These are phyloP conservation scores for Metschnikowia sp. DNA, from an alignment of 805 yeast species.

Conservation along the genomic window DNA sequence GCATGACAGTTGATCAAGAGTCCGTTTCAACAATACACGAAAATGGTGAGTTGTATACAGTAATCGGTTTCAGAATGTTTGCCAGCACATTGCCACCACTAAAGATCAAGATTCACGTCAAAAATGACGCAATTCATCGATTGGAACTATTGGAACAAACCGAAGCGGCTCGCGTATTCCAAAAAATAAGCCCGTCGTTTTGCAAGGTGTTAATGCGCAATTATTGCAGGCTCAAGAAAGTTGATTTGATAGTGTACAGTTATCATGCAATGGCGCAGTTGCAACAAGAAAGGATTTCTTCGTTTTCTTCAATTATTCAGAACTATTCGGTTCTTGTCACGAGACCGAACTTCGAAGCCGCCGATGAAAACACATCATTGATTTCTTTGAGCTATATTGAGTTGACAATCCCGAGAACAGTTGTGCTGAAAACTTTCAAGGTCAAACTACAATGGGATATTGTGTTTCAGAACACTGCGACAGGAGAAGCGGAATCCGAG, in stretches of 20 bases:
- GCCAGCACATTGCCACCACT: constrained; percentile 9
- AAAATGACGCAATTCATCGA: constrained; percentile 9
- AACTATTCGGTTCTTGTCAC: constrained; percentile 17
- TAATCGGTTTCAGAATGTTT: constrained; percentile 3
- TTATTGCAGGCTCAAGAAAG: constrained; percentile 24
- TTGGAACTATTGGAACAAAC: constrained; percentile 5
- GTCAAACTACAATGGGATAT: constrained; percentile 14
- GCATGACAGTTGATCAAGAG: constrained; percentile 18
- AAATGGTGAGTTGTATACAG: constrained; percentile 1
- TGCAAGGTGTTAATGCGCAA: constrained; percentile 17
- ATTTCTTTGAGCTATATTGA: constrained; percentile 12
- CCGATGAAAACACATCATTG: constrained; percentile 1
- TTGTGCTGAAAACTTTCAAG: not conserved
- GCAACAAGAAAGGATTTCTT: constrained; percentile 22
- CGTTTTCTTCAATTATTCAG: constrained; percentile 20
- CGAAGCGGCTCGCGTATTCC: constrained; percentile 3
- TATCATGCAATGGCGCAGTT: constrained; percentile 29
- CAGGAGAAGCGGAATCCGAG: constrained; percentile 8
- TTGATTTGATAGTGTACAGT: constrained; percentile 30
- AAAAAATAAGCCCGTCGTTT: constrained; percentile 18
- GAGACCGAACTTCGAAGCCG: constrained; percentile 7
- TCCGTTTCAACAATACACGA: not conserved
- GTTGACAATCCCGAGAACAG: constrained; percentile 2
- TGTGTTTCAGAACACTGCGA: constrained; percentile 1
- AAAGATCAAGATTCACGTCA: constrained; percentile 2